These are phyloP conservation scores for Zygosaccharomyces kombuchaensis DNA, from an alignment of 805 yeast species.

Conservation along the genomic window DNA sequence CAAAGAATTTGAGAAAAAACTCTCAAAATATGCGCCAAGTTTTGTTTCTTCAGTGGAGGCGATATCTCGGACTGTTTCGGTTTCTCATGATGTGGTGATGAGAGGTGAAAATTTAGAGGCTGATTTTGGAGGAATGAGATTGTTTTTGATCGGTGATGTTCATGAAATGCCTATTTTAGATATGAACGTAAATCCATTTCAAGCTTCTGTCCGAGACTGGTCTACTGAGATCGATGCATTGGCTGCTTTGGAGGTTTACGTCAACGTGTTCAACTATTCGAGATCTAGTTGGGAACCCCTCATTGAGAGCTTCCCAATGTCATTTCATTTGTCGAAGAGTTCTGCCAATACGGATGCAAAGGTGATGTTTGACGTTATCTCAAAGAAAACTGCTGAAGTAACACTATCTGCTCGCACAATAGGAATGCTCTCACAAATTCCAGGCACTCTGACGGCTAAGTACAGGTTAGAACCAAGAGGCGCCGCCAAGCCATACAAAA, in stretches of 20 bases:
- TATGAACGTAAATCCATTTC: slow-evolving; percentile 66
- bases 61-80: slow-evolving; percentile 35
- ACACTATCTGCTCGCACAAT: slow-evolving; percentile 79
- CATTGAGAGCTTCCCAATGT: slow-evolving; percentile 80
- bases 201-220: slow-evolving; percentile 72
- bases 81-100: slow-evolving; percentile 41
- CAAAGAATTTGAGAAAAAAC: slow-evolving; percentile 56
- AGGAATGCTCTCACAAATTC: slow-evolving; percentile 68
- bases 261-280: slow-evolving; percentile 82
- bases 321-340: slow-evolving; percentile 58
- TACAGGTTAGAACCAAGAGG: slow-evolving; percentile 61
- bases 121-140: slow-evolving; percentile 67
- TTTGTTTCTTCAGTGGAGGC: slow-evolving; percentile 38
- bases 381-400: slow-evolving; percentile 71
- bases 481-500: slow-evolving; percentile 73
- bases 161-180: slow-evolving; percentile 88
- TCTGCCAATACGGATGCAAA: slow-evolving; percentile 42
- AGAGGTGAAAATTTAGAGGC: slow-evolving; percentile 66
- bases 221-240: slow-evolving; percentile 74
- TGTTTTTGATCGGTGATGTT: slow-evolving; percentile 83
- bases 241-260: slow-evolving; percentile 56
- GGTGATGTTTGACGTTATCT: slow-evolving; percentile 61
- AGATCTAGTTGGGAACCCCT: slow-evolving; percentile 94
- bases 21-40: slow-evolving; percentile 68
- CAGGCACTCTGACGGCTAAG: slow-evolving; percentile 51